phyloP scores from a whole-genome alignment of 768 basidiomycete species.

The Mycena metata region DNA sequence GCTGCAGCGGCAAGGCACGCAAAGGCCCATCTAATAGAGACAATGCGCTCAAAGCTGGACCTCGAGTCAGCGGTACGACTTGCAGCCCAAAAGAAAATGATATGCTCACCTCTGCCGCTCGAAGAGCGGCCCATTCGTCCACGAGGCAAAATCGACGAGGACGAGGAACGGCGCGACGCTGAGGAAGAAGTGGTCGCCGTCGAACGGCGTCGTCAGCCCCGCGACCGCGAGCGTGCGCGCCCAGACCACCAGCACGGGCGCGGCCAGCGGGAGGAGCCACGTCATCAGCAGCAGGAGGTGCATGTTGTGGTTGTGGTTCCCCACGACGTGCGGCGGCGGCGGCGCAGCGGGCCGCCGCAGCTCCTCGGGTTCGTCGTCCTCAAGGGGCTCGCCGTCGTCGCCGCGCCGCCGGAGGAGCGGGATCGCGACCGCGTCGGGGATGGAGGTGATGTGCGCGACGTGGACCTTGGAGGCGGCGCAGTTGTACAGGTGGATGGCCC shows the following conservation, averaged over 20 bases:
- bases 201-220: conserved; percentile 83
- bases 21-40: conserved; percentile 69
- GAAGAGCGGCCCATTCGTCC: conserved; percentile 59
- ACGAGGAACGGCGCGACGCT: conserved; percentile 75
- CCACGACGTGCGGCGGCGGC: conserved; percentile 36
- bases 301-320: conserved; percentile 64
- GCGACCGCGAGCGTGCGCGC: conserved; percentile 87
- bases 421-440: conserved; percentile 40
- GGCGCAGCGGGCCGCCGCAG: conserved; percentile 20
- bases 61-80: conserved; percentile 29
- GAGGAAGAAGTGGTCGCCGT: conserved; percentile 82
- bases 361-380: conserved; percentile 5
- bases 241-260: conserved; percentile 90
- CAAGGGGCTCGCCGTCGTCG: conserved; percentile 3
- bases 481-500: conserved; percentile 81
- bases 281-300: conserved; percentile 84
- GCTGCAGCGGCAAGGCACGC: conserved; percentile 63
- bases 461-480: conserved; percentile 59
- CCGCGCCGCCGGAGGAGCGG: conserved; percentile 39
- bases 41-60: conserved; percentile 54
- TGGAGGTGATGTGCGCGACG: conserved; percentile 27
- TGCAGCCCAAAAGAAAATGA: background rate
- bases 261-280: conserved; percentile 82
- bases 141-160: conserved; percentile 72
- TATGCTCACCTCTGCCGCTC: conserved; percentile 56